Percentiles rank a stretch among this genome's conserved stretches.
These are phyloP conservation scores for Pleurotus tuber-regium DNA, from an alignment of 768 basidiomycete genomes.

Conservation along the genomic window DNA sequence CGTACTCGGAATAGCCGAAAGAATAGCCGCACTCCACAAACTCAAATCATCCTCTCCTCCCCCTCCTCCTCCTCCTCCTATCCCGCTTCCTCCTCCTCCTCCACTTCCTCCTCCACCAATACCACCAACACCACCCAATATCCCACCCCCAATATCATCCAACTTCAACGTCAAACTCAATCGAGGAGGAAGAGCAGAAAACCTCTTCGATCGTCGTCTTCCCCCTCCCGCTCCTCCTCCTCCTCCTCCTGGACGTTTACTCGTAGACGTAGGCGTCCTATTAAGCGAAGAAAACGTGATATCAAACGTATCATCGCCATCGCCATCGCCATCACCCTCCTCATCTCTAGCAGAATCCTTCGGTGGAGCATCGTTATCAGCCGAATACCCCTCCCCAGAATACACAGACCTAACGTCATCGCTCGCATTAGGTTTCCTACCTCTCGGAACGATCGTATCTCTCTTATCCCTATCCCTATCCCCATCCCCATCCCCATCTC, in stretches of 20 bases:
- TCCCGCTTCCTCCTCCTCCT: too few species aligned
- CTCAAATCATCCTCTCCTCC: slow-evolving; percentile 43
- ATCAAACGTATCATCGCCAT: not conserved
- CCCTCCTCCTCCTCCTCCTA: too few species aligned
- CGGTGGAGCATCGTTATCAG: slow-evolving; percentile 3
- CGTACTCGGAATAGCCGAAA: slow-evolving; percentile 45
- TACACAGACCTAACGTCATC: too few species aligned
- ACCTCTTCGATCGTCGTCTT: slow-evolving; percentile 19
- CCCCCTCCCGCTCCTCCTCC: too few species aligned
- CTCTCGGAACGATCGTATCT: slow-evolving; percentile 2
- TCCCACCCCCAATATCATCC: too few species aligned
- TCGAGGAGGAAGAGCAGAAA: slow-evolving; percentile 44
- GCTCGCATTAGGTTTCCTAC: slow-evolving; percentile 6
- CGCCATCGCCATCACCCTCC: not conserved
- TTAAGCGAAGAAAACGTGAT: not conserved
- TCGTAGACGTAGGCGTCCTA: not conserved
- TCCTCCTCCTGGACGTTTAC: too few species aligned
- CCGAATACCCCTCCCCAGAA: slow-evolving; percentile 3
- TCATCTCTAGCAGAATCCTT: not conserved
- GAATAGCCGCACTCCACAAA: slow-evolving; percentile 50
- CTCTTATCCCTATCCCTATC: not conserved
- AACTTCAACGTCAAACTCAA: slow-evolving; percentile 47
- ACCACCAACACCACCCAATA: too few species aligned
- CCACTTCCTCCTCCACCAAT: too few species aligned
- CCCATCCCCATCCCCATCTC: not conserved